Conservation (phyloP, 805 yeast genomes). For the Monosporozyma aerobia region DNA sequence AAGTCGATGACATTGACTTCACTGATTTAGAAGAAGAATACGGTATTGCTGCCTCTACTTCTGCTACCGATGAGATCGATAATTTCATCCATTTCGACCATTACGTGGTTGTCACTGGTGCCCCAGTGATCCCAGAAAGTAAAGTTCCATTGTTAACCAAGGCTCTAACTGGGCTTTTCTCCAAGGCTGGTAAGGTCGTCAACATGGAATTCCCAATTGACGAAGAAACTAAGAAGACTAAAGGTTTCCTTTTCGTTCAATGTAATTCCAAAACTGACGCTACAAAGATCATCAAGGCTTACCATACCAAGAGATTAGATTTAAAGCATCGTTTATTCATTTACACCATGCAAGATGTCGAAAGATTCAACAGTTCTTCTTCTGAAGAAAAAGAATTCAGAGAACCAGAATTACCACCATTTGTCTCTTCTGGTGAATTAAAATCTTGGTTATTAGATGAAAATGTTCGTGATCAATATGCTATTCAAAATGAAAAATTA, state of each 20-base stretch:
- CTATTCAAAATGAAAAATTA: slow-evolving; percentile 66
- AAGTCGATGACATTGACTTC: slow-evolving; percentile 65
- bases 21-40: slow-evolving; percentile 76
- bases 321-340: slow-evolving; percentile 83
- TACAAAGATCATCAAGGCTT: slow-evolving; percentile 64
- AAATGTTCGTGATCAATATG: slow-evolving; percentile 82
- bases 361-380: slow-evolving; percentile 56
- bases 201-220: slow-evolving; percentile 76
- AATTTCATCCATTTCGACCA: slow-evolving; percentile 53
- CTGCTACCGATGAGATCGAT: slow-evolving; percentile 19
- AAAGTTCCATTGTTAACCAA: slow-evolving; percentile 77
- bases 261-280: slow-evolving; percentile 61
- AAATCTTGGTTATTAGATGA: slow-evolving; percentile 87
- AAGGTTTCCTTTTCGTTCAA: slow-evolving; percentile 82
- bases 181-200: slow-evolving; percentile 65
- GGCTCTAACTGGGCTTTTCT: slow-evolving; percentile 74
- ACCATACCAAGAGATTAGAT: slow-evolving; percentile 87
- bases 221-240: slow-evolving; percentile 61
- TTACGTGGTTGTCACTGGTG: slow-evolving; percentile 85
- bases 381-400: slow-evolving; percentile 42
- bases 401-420: slow-evolving; percentile 67
- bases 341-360: slow-evolving; percentile 75
- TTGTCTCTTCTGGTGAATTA: slow-evolving; percentile 70
- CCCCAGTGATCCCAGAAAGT: slow-evolving; percentile 87
- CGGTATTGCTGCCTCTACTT: slow-evolving; percentile 35